Evolutionary conservation across 495 filamentous ascomycete genomes (phyloP).

Genomic region (Penicillium pancosmium): DNA sequence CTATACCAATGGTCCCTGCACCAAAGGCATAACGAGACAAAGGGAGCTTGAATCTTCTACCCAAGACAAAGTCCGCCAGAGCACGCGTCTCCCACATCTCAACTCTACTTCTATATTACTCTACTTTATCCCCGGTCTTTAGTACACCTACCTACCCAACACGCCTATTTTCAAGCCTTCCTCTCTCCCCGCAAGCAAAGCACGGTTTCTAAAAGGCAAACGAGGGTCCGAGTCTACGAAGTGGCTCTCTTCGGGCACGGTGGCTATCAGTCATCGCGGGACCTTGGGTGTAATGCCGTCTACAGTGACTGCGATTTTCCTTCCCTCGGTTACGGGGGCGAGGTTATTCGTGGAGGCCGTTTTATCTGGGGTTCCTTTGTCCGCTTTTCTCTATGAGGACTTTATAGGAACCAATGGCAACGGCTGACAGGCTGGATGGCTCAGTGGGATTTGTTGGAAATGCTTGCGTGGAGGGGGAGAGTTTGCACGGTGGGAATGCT

Average conservation of each 20-base stretch:
- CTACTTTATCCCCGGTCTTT: too few relatives aligned
- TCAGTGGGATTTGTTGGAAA: neutral
- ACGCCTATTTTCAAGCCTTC: neutral
- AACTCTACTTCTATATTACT: too few relatives aligned
- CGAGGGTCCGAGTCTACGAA: slow-evolving; percentile 12
- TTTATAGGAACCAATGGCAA: slow-evolving; percentile 50
- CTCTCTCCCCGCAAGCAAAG: neutral
- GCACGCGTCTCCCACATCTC: neutral
- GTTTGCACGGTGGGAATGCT: neutral
- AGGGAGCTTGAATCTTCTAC: too few relatives aligned
- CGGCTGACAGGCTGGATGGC: slow-evolving; percentile 35
- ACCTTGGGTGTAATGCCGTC: slow-evolving; percentile 24
- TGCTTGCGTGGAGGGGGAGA: neutral
- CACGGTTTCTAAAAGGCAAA: slow-evolving; percentile 11
- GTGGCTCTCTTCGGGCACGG: neutral
- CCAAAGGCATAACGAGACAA: too few relatives aligned
- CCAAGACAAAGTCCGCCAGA: neutral
- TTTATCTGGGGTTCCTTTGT: slow-evolving; percentile 47
- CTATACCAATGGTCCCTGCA: too few relatives aligned
- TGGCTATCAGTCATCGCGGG: neutral
- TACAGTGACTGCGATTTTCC: slow-evolving; percentile 20
- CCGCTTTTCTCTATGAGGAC: slow-evolving; percentile 50
- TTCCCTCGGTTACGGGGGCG: neutral
- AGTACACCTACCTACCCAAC: neutral
- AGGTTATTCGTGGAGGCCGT: slow-evolving; percentile 26